Evolutionary conservation across 2,329 filamentous ascomycete species (phyloP).

Genomic region (Curvularia lunata): DNA sequence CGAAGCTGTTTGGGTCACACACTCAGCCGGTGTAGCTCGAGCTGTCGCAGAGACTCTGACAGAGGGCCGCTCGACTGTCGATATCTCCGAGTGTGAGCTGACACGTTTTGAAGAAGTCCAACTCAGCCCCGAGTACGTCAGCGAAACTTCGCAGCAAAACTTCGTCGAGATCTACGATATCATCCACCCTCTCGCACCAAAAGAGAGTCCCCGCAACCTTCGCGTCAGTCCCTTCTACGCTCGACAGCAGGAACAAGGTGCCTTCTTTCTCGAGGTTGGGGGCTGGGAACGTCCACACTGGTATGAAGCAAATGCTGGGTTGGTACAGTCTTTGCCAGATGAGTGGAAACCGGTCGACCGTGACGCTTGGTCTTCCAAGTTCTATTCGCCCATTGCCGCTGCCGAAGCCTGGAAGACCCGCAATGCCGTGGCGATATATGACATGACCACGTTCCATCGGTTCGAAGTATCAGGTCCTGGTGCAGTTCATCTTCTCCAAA

Average conservation of each 20-base stretch:
- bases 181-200: constrained; percentile 65
- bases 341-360: constrained; percentile 63
- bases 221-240: constrained; percentile 65
- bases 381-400: constrained; percentile 64
- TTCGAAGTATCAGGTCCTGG: constrained; percentile 66
- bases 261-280: constrained; percentile 64
- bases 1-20: constrained; percentile 71
- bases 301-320: constrained; percentile 63
- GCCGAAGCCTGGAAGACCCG: constrained; percentile 70
- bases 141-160: constrained; percentile 65
- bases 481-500: constrained; percentile 61
- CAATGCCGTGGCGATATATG: constrained; percentile 67
- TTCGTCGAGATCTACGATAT: constrained; percentile 72
- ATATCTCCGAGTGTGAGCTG: constrained; percentile 65
- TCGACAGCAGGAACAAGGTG: constrained; percentile 62
- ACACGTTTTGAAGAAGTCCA: constrained; percentile 68
- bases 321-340: constrained; percentile 59
- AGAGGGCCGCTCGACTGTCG: constrained; percentile 61
- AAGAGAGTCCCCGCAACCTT: constrained; percentile 63
- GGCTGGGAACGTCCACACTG: constrained; percentile 70
- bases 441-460: constrained; percentile 66
- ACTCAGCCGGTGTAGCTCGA: constrained; percentile 67
- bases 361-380: constrained; percentile 64
- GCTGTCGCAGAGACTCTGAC: constrained; percentile 66
- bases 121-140: constrained; percentile 61